Evolutionary conservation across 1,139 yeast genomes (phyloP).

Genomic region (Protomyces pachydermus): DNA sequence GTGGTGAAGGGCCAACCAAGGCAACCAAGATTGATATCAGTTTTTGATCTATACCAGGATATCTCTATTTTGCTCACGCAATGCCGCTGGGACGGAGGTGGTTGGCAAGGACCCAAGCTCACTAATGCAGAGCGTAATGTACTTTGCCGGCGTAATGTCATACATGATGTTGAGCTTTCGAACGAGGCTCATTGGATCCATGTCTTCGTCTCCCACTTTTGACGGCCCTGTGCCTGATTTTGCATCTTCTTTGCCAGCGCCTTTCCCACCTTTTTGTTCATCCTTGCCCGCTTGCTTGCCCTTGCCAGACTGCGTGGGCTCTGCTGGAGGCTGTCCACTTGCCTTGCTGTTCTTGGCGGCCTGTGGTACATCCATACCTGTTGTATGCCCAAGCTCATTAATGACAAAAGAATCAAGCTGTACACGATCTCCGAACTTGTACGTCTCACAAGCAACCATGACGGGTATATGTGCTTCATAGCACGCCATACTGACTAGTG

Average conservation of each 20-base stretch:
- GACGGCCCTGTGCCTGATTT: slow-evolving; percentile 34
- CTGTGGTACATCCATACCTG: slow-evolving; percentile 47
- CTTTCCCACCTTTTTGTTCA: not conserved
- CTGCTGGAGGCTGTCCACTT: not conserved
- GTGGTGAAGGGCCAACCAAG: slow-evolving; percentile 6
- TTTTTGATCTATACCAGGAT: not conserved
- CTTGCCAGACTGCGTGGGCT: not conserved
- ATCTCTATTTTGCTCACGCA: slow-evolving; percentile 26
- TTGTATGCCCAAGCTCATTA: slow-evolving; percentile 75
- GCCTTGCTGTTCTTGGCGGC: not conserved
- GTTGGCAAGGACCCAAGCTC: slow-evolving; percentile 97
- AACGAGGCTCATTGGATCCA: slow-evolving; percentile 60
- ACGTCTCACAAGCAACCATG: slow-evolving; percentile 88
- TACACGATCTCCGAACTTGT: slow-evolving; percentile 91
- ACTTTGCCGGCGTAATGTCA: slow-evolving; percentile 91
- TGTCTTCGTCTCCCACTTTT: slow-evolving; percentile 44
- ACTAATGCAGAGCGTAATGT: slow-evolving; percentile 88
- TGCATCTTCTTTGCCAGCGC: not conserved
- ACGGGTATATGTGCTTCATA: slow-evolving; percentile 87
- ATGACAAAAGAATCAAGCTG: slow-evolving; percentile 91
- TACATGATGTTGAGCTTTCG: slow-evolving; percentile 80
- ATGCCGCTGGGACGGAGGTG: slow-evolving; percentile 58
- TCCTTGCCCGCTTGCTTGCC: not conserved
- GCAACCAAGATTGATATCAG: slow-evolving; percentile 25
- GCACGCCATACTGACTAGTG: slow-evolving; percentile 87